A percentile compares a stretch with the other conserved stretches of the same genome.
phyloP scores from a whole-genome alignment of 2,329 filamentous ascomycete genomes.

The Venturia oleaginea region DNA sequence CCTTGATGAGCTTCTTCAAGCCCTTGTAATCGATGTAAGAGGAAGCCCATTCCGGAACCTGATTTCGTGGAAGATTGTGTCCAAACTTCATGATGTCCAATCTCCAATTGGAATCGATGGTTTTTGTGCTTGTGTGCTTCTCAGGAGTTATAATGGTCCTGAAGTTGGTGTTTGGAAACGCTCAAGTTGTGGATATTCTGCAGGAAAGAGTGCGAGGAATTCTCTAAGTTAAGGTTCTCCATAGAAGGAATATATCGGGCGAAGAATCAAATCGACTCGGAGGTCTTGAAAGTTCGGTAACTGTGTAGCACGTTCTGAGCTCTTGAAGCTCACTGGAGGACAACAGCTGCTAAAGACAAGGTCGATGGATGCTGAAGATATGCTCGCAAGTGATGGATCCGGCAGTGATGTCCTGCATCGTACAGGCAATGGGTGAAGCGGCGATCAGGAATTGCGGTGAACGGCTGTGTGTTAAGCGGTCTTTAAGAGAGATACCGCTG shows the following conservation, averaged over 20 bases:
- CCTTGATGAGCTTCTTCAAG: constrained; percentile 92
- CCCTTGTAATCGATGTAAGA: constrained; percentile 85
- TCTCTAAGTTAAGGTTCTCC: neutral
- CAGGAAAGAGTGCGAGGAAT: neutral
- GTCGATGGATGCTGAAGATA: neutral
- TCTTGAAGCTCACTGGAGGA: neutral
- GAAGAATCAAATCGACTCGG: neutral
- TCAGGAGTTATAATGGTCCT: neutral
- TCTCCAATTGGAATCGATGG: neutral
- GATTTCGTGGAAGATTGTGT: constrained; percentile 61
- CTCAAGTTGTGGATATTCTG: neutral
- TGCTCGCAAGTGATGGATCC: neutral
- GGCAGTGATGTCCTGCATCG: neutral
- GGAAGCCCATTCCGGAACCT: constrained; percentile 78
- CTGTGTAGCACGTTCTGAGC: neutral
- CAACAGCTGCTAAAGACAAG: neutral
- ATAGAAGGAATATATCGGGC: neutral
- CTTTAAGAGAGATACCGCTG: neutral
- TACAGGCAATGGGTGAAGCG: neutral
- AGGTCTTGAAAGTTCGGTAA: neutral
- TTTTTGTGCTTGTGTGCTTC: neutral
- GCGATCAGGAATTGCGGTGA: neutral
- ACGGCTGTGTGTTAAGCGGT: neutral
- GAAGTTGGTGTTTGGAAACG: neutral
- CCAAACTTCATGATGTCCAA: constrained; percentile 36